These are phyloP conservation scores for Phyllosticta capitalensis DNA, from an alignment of 2,329 filamentous ascomycete genomes.

Conservation along the genomic window DNA sequence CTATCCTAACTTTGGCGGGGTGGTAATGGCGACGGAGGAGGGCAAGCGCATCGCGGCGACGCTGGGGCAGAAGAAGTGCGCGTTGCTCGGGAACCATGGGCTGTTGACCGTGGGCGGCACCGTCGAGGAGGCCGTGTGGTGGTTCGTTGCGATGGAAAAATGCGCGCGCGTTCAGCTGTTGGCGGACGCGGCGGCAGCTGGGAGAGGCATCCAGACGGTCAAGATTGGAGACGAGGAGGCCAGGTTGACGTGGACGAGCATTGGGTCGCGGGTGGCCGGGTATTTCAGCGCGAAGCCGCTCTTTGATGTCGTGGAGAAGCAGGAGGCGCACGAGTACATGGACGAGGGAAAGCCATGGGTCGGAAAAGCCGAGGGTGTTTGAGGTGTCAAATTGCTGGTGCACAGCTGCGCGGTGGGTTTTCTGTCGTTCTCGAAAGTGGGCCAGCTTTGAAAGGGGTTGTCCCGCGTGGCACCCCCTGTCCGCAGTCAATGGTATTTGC, in stretches of 20 bases:
- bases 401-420: slow-evolving; percentile 22
- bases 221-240: slow-evolving; percentile 63
- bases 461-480: no score
- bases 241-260: slow-evolving; percentile 53
- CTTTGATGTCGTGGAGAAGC: slow-evolving; percentile 58
- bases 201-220: slow-evolving; percentile 53
- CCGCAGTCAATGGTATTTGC: background rate
- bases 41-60: slow-evolving; percentile 42
- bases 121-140: slow-evolving; percentile 44
- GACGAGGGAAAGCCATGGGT: background rate
- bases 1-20: slow-evolving; percentile 44
- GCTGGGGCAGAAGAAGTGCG: slow-evolving; percentile 42
- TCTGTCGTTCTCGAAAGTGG: background rate
- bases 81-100: slow-evolving; percentile 46
- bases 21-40: slow-evolving; percentile 45
- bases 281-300: slow-evolving; percentile 64
- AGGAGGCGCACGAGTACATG: background rate
- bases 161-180: slow-evolving; percentile 45
- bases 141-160: slow-evolving; percentile 45
- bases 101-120: slow-evolving; percentile 41
- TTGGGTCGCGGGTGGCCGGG: slow-evolving; percentile 53
- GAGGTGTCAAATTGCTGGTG: slow-evolving; percentile 26
- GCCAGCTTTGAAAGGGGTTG: no score
- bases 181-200: slow-evolving; percentile 47
- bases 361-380: slow-evolving; percentile 12